Percentiles rank a stretch among this genome's conserved stretches.
Evolutionary conservation across 164 flowering plant genomes (phyloP).

Genomic region (Litsea cubeba): DNA sequence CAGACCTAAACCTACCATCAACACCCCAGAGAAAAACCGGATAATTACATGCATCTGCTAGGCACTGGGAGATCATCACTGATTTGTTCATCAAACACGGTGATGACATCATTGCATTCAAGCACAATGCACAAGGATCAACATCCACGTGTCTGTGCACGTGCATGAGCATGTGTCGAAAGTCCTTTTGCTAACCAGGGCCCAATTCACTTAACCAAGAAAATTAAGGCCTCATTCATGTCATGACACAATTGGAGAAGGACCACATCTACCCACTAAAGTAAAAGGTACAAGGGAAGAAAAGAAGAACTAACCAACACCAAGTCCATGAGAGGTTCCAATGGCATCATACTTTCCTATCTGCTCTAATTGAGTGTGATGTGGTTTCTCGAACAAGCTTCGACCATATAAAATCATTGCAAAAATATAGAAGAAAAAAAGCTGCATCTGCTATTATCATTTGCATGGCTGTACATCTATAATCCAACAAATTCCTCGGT

Average conservation of each 20-base stretch:
- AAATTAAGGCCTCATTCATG: conserved; percentile 1
- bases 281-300: background rate
- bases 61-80: background rate
- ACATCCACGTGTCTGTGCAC: background rate
- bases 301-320: background rate
- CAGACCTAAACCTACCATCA: conserved; percentile 2
- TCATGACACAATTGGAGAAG: background rate
- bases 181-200: background rate
- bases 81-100: too few species aligned
- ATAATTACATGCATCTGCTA: background rate
- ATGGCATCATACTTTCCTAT: background rate
- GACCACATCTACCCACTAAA: conserved; percentile 11
- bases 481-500: conserved; percentile 8
- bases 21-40: background rate
- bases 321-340: background rate
- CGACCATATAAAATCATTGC: background rate
- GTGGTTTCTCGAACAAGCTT: background rate
- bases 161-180: background rate
- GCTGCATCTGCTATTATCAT: conserved; percentile 1
- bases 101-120: background rate
- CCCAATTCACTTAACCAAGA: background rate
- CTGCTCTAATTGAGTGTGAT: background rate
- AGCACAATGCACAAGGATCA: background rate
- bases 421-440: background rate
- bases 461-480: conserved; percentile 13